A percentile compares a stretch with the other conserved stretches of the same genome.
These are phyloP conservation scores for Phytophthora cactorum DNA, from an alignment of 352 stramenopile genomes.

Conservation along the genomic window DNA sequence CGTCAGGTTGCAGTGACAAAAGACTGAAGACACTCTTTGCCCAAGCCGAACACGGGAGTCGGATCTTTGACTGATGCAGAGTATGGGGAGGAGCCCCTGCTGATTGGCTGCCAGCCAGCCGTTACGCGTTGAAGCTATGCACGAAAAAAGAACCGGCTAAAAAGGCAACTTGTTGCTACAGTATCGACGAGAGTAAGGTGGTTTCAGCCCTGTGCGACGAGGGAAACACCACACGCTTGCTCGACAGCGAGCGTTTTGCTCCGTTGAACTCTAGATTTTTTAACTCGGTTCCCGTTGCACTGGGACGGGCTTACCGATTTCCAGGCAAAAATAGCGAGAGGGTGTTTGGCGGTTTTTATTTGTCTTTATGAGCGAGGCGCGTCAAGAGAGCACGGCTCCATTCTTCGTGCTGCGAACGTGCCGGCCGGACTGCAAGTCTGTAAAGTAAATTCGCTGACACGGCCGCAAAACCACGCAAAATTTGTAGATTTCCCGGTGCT, in stretches of 20 bases:
- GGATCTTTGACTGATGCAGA: conserved; percentile 23
- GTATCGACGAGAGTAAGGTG: conserved; percentile 3
- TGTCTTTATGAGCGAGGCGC: conserved; percentile 1
- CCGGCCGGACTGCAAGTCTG: neutral
- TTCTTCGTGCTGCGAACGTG: conserved; percentile 9
- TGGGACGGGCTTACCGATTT: conserved; percentile 12
- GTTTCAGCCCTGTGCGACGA: conserved; percentile 26
- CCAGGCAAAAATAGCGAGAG: conserved; percentile 5
- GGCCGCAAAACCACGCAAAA: conserved; percentile 18
- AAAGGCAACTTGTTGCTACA: conserved; percentile 20
- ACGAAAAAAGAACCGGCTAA: conserved; percentile 33
- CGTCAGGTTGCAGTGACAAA: conserved; percentile 19
- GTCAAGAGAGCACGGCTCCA: neutral
- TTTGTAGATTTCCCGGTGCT: conserved; percentile 21
- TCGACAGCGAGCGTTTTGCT: conserved; percentile 7
- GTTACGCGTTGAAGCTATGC: conserved; percentile 34
- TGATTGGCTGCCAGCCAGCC: conserved; percentile 37
- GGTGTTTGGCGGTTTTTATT: conserved; percentile 8
- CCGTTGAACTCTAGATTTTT: conserved; percentile 10
- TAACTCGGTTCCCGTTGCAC: conserved; percentile 9
- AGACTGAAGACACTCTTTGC: conserved; percentile 4
- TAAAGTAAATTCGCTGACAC: conserved; percentile 3
- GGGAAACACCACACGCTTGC: conserved; percentile 14
- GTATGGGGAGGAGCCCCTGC: conserved; percentile 15
- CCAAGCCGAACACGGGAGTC: conserved; percentile 17